Evolutionary conservation across 371 early-diverging fungal genomes (phyloP), one percentile per base, ranked within the genome.

Genomic region (Mucor lusitanicus): DNA sequence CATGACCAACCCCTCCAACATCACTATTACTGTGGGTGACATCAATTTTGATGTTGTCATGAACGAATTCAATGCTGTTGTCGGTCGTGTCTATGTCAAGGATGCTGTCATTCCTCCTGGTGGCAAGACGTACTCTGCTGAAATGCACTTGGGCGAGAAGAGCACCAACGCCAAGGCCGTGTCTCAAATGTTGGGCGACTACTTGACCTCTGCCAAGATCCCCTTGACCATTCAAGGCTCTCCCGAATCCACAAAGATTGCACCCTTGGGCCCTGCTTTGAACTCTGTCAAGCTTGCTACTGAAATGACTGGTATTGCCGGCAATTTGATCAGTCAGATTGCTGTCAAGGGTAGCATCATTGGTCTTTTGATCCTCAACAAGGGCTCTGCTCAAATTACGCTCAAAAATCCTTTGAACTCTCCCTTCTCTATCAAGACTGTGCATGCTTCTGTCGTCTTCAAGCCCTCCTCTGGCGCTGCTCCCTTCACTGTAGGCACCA

Each of bases 1-100:
- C 11, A 67, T 86, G 37, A 74, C 65, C 71, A 86, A 84, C 44
- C 89, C 89, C 6, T 86, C 86, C 17, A 78, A 76, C 17, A 75
- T 87, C 60, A 83, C 86, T 8, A 84, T 86, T 53, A 80, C 73
- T 63, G 69, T 86, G 28, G 86, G 85, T 42, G 72, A 84, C 59
- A 79, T 85, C 55, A 68, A 69, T 32, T 84, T 87, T 64, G 68
- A 78, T 53, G 73, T 82, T 53, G 50, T 68, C 21, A 77, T 77
- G 64, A 69, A 77, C 30, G 84, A 82, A 8, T 61, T 64, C 55
- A 63, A 71, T 55, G 67, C 73, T 19, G 64, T 65, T 11, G 73
- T 87, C 64, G 85, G 84, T 54, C 53, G 63, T 58, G 77, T 76
- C 30, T 67, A 68, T 40, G 28, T 82, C 25, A 74, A 73, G 23